Percentiles rank a stretch among this genome's conserved stretches.
Evolutionary conservation across 148 eudicot genomes (phyloP).

Genomic region (Beta vulgaris): DNA sequence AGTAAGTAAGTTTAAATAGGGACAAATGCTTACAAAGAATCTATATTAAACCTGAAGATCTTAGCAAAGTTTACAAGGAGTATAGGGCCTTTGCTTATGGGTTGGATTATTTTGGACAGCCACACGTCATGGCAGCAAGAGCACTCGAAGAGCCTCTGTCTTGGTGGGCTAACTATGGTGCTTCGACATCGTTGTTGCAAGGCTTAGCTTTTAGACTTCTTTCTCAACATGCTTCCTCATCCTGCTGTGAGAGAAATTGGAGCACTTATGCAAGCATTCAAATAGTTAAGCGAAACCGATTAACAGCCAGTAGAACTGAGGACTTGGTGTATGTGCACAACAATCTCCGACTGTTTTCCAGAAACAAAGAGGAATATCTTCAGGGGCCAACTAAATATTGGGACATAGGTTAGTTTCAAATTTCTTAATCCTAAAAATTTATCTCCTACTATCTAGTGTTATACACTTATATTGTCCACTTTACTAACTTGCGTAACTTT

Average conservation of each 20-base stretch:
- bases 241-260: constrained; percentile 1
- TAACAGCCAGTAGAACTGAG: neutral
- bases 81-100: too few species aligned
- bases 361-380: neutral
- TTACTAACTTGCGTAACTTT: neutral
- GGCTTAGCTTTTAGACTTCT: neutral
- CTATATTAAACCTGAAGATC: too few species aligned
- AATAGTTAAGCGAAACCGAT: neutral
- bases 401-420: constrained; percentile 1
- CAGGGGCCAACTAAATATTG: neutral
- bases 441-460: neutral
- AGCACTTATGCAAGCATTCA: neutral
- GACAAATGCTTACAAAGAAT: too few species aligned
- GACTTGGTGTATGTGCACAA: neutral
- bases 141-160: neutral
- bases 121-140: too few species aligned
- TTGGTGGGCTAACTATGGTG: constrained; percentile 6
- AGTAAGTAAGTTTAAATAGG: too few species aligned
- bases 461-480: neutral
- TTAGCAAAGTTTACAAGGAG: too few species aligned
- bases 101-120: too few species aligned
- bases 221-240: neutral
- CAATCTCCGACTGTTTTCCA: neutral
- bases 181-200: neutral
- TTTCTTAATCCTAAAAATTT: too few species aligned